Conservation (phyloP, 495 filamentous ascomycete genomes). For the Podospora didyma region DNA sequence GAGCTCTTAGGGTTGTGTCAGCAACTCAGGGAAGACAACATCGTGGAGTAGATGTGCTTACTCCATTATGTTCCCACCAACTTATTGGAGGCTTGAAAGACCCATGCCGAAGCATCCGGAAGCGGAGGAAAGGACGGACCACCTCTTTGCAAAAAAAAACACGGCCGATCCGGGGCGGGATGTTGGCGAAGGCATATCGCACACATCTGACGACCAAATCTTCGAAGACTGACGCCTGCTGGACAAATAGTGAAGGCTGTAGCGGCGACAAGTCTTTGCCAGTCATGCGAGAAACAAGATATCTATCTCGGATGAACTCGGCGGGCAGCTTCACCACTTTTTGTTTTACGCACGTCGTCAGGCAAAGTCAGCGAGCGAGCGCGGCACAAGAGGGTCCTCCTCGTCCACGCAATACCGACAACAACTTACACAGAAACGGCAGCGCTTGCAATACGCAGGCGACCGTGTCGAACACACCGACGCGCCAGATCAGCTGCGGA, state of each 20-base stretch:
- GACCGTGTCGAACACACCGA: conserved; percentile 52
- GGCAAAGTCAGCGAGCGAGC: conserved; percentile 12
- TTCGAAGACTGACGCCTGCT: conserved; percentile 62
- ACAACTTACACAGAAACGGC: conserved; percentile 62
- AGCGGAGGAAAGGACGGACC: conserved; percentile 65
- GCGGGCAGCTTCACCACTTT: conserved; percentile 55
- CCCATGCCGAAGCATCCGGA: conserved; percentile 69
- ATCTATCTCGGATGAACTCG: conserved; percentile 54
- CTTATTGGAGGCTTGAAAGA: conserved; percentile 53
- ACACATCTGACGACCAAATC: conserved; percentile 71
- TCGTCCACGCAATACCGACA: not conserved
- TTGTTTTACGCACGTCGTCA: conserved; percentile 18
- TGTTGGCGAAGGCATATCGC: conserved; percentile 67
- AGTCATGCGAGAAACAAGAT: conserved; percentile 42
- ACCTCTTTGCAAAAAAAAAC: conserved; percentile 75
- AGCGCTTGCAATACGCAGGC: conserved; percentile 55
- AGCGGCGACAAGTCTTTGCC: too few species aligned
- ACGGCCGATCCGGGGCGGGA: conserved; percentile 60
- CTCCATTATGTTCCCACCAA: conserved; percentile 57
- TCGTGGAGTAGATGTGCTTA: conserved; percentile 10
- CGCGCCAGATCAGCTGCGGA: conserved; percentile 61
- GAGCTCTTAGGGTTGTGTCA: conserved; percentile 12
- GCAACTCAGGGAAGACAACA: conserved; percentile 13
- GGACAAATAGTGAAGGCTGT: conserved; percentile 57
- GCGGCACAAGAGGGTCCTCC: not conserved